Conservation (phyloP, 2,329 filamentous ascomycete genomes). For the Fusarium dimerum region DNA sequence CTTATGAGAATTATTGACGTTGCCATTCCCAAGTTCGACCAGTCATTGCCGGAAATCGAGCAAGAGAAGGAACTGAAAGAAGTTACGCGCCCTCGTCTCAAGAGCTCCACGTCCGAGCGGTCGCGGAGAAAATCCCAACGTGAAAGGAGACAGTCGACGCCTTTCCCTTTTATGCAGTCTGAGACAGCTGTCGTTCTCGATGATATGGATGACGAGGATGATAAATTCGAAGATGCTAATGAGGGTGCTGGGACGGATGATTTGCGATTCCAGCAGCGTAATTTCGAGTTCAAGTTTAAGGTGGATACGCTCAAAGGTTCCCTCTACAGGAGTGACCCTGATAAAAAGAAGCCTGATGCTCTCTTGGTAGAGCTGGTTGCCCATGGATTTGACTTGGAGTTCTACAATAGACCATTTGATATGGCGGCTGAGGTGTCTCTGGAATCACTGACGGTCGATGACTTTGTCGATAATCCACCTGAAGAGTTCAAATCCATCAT, state of each 20-base stretch:
- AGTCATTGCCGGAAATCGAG: conserved; percentile 33
- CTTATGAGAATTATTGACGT: conserved; percentile 96
- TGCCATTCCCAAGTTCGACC: conserved; percentile 80
- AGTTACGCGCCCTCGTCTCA: conserved; percentile 43
- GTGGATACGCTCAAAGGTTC: conserved; percentile 94
- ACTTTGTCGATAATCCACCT: conserved; percentile 87
- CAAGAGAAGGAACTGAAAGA: conserved; percentile 28
- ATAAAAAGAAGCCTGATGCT: conserved; percentile 73
- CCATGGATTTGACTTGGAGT: conserved; percentile 82
- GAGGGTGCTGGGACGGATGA: conserved; percentile 57
- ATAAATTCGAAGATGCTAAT: conserved; percentile 66
- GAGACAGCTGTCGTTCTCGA: conserved; percentile 79
- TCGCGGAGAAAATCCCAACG: conserved; percentile 46
- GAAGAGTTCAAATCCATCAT: conserved; percentile 96
- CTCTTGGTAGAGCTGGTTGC: conserved; percentile 90
- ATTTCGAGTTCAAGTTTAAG: conserved; percentile 95
- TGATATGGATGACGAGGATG: conserved; percentile 69
- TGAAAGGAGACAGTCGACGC: conserved; percentile 64
- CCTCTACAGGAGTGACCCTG: conserved; percentile 81
- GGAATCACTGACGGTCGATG: conserved; percentile 84
- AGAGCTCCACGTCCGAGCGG: conserved; percentile 48
- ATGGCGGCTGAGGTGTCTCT: conserved; percentile 92
- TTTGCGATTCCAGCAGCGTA: conserved; percentile 79
- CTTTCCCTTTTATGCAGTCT: conserved; percentile 71
- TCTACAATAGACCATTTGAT: conserved; percentile 85